Percentiles rank a stretch among this genome's conserved stretches.
Evolutionary conservation across 176 grass and related monocot species (phyloP).

Genomic region (Calamus simplicifolius): DNA sequence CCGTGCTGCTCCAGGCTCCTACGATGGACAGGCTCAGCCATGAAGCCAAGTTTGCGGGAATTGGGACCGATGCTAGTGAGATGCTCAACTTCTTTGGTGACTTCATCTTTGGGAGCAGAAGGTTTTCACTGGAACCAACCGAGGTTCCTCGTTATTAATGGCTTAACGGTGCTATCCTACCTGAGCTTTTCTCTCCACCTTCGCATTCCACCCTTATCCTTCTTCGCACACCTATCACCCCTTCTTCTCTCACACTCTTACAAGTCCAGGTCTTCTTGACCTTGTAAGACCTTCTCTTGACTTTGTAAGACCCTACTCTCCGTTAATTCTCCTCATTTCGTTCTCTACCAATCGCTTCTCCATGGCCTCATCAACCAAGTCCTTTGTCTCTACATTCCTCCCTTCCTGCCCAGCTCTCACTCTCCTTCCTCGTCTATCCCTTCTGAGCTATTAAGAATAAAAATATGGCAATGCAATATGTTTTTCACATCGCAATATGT

Average conservation of each 20-base stretch:
- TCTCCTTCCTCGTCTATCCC: slow-evolving; percentile 42
- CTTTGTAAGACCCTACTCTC: slow-evolving; percentile 71
- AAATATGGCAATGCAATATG: too few relatives aligned
- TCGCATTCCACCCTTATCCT: too few relatives aligned
- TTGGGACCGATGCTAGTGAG: too few relatives aligned
- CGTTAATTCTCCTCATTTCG: background rate
- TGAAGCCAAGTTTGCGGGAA: too few relatives aligned
- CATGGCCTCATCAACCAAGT: fast-evolving
- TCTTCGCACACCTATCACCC: background rate
- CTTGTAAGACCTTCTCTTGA: slow-evolving; percentile 99
- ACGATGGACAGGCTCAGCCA: too few relatives aligned
- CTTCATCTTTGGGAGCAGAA: too few relatives aligned
- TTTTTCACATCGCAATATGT: too few relatives aligned
- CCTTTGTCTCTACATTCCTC: background rate
- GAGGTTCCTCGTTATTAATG: too few relatives aligned
- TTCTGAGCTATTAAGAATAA: slow-evolving; percentile 52
- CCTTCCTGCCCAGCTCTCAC: fast-evolving
- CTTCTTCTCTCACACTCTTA: background rate
- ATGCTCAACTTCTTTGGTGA: too few relatives aligned
- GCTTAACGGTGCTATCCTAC: slow-evolving; percentile 22
- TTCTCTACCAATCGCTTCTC: background rate
- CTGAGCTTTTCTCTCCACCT: slow-evolving; percentile 23
- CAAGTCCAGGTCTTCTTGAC: slow-evolving; percentile 46
- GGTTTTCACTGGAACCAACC: too few relatives aligned
- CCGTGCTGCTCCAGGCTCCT: too few relatives aligned